Evolutionary conservation across 31 red algal species (phyloP).

Genomic region (Asparagopsis taxiformis): DNA sequence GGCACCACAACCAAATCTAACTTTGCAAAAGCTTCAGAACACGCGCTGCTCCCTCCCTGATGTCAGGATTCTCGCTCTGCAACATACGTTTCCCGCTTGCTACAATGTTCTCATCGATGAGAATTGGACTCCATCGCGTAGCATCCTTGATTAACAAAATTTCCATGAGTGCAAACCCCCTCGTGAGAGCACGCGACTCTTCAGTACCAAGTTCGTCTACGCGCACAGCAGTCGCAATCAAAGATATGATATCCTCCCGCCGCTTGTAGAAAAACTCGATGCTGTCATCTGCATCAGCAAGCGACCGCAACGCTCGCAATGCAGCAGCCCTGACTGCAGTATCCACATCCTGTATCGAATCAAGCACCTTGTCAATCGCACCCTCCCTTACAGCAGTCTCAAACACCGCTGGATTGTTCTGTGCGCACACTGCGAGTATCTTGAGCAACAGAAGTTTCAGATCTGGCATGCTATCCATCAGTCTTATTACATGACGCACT

Average conservation of each 20-base stretch:
- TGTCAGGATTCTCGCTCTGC: slow-evolving; percentile 36
- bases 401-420: slow-evolving; percentile 65
- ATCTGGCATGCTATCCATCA: neutral
- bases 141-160: slow-evolving; percentile 1
- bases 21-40: slow-evolving; percentile 19
- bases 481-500: slow-evolving; percentile 25
- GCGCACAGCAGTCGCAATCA: slow-evolving; percentile 22
- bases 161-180: slow-evolving; percentile 58
- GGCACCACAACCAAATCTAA: neutral
- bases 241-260: slow-evolving; percentile 12
- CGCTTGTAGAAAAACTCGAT: slow-evolving; percentile 7
- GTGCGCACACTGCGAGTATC: slow-evolving; percentile 52
- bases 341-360: neutral
- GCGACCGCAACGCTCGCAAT: slow-evolving; percentile 37
- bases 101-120: slow-evolving; percentile 5
- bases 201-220: slow-evolving; percentile 17
- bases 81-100: slow-evolving; percentile 12
- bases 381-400: slow-evolving; percentile 30
- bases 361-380: slow-evolving; percentile 26
- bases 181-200: slow-evolving; percentile 27
- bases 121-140: slow-evolving; percentile 16
- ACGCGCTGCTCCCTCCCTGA: slow-evolving; percentile 53
- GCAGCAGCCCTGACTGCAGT: slow-evolving; percentile 27
- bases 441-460: slow-evolving; percentile 14
- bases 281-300: slow-evolving; percentile 21